Conservation (phyloP, 441 rosid genomes). For the Brassica balearica region DNA sequence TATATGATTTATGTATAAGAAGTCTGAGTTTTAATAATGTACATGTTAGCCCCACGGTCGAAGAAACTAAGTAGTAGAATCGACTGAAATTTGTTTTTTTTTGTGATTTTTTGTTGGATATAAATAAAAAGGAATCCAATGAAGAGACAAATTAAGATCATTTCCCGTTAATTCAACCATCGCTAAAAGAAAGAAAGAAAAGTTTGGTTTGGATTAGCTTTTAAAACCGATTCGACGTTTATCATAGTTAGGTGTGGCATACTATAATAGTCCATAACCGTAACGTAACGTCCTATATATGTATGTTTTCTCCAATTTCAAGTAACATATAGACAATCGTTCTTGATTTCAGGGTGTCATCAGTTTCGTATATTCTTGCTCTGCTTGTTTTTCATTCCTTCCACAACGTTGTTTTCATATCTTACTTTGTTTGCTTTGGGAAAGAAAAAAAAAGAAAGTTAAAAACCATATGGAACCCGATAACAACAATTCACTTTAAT, state of each 20-base stretch:
- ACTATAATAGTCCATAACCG: slow-evolving; percentile 1
- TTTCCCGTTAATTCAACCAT: background rate
- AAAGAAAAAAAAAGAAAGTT: background rate
- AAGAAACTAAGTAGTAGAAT: slow-evolving; percentile 23
- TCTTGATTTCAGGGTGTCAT: slow-evolving; percentile 1
- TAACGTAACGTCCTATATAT: slow-evolving; percentile 3
- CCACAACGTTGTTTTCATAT: slow-evolving; percentile 30
- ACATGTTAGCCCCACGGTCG: background rate
- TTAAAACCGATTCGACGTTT: background rate
- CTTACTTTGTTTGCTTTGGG: slow-evolving; percentile 31
- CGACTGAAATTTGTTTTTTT: slow-evolving; percentile 12
- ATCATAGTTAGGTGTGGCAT: background rate
- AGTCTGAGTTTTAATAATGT: slow-evolving; percentile 18
- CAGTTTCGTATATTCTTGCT: slow-evolving; percentile 15
- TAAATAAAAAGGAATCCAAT: slow-evolving; percentile 26
- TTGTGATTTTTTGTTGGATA: background rate
- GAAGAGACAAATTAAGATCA: background rate
- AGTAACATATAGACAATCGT: background rate
- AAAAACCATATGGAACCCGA: slow-evolving; percentile 12
- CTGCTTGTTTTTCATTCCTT: background rate
- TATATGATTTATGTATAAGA: background rate
- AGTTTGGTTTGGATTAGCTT: slow-evolving; percentile 12
- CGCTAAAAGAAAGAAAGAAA: background rate
- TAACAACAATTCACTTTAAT: slow-evolving; percentile 32
- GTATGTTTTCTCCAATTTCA: slow-evolving; percentile 6